Base-by-base conservation (phyloP, 2,329 filamentous ascomycete genomes). In the Aspergillus sp. region DNA sequence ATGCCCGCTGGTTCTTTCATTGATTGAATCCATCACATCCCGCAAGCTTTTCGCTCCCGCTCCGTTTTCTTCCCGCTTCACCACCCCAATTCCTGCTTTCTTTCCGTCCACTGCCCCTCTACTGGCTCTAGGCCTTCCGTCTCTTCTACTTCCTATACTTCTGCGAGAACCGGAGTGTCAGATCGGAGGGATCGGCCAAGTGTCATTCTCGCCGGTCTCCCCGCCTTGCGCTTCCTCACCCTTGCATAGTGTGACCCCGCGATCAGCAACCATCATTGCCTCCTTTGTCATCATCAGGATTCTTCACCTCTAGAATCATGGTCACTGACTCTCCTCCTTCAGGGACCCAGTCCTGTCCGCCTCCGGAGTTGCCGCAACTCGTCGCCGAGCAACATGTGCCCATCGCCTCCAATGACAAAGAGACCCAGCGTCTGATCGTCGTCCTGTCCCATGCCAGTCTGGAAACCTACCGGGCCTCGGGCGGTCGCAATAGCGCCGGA, bases 401-500 rank as follows among this genome's bases (percentile, higher is more conserved):
- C 21, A 96, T 99, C 59, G 78, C 91, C 10, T 78, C 86, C 14
- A 88, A 83, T 64, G 94, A 99, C 76, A 97, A 96, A 76, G 88
- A 96, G 73, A 88, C 89, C 13, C 87, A 93, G 74, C 84, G 94
- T 53, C 80, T 99, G 61, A 96, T 99, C 61, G 94, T 99, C 50
- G 92, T 99, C 38, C 83, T 99, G 46, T 96, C 92, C 61, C 96
- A 97, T 81, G 94, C 94, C 58, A 97, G 92, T 66, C 85, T 99
- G 62, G 94, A 99, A 76, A 99, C 94, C 1, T 97, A 97, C 81
- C 95, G 95, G 71, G 89, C 94, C 1, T 88, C 89, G 17, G 86
- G 87, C 55, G 83, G 86, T 16, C 72, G 81, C 69, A 72, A 83
- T 70, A 76, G 86, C 76, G 74, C 85, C 71, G 78, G 68, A 29